Evolutionary conservation across 2,329 filamentous ascomycete species (phyloP).

Genomic region (Cladosporium sp.): DNA sequence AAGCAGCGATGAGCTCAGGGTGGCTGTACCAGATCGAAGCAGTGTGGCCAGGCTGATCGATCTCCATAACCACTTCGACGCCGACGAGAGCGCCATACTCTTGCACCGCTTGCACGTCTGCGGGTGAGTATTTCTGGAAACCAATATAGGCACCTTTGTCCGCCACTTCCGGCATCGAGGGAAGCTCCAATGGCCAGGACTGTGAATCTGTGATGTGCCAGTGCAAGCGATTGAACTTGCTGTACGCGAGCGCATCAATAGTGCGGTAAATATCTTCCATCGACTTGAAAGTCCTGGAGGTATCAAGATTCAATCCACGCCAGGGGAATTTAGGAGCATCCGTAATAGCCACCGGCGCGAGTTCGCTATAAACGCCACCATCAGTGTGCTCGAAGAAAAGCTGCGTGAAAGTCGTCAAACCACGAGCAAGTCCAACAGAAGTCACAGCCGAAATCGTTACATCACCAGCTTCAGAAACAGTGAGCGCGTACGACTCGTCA

Average conservation of each 20-base stretch:
- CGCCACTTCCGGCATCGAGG: constrained; percentile 69
- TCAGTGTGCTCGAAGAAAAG: constrained; percentile 72
- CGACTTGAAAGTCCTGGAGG: constrained; percentile 70
- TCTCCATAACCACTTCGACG: constrained; percentile 71
- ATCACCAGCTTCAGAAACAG: constrained; percentile 57
- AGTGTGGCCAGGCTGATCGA: constrained; percentile 80
- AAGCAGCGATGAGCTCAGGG: constrained; percentile 71
- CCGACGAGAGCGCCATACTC: constrained; percentile 68
- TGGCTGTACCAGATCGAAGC: constrained; percentile 65
- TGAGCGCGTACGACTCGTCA: constrained; percentile 75
- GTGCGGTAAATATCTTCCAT: constrained; percentile 68
- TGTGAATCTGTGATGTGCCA: constrained; percentile 81
- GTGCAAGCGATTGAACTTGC: constrained; percentile 81
- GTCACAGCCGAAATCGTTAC: constrained; percentile 65
- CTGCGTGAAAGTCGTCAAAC: constrained; percentile 75
- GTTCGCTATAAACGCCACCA: constrained; percentile 64
- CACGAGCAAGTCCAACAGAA: constrained; percentile 68
- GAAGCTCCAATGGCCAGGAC: constrained; percentile 82
- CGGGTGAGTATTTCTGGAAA: constrained; percentile 66
- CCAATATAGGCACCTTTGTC: constrained; percentile 71
- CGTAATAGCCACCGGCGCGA: constrained; percentile 69
- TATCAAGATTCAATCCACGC: constrained; percentile 78
- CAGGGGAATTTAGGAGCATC: constrained; percentile 75
- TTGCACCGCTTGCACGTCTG: constrained; percentile 67
- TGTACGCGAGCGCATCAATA: constrained; percentile 74